Conservation (phyloP, 176 grass and related monocot genomes). For the Coix lacrymajobi region DNA sequence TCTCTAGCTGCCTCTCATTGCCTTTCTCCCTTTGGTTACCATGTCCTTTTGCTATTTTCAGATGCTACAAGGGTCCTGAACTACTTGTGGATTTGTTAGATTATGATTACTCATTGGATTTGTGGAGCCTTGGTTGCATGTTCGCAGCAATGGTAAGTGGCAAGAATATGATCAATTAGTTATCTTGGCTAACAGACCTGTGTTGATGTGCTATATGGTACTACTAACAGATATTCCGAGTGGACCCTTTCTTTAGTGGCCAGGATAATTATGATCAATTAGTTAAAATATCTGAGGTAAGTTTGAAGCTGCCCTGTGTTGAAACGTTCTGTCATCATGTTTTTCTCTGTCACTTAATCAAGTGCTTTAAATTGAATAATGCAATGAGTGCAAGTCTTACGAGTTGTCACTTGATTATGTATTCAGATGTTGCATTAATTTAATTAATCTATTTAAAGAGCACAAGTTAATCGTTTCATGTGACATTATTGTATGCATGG, state of each 20-base stretch:
- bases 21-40: not conserved
- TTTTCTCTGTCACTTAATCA: not conserved
- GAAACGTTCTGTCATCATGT: not conserved
- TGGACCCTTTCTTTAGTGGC: constrained; percentile 89
- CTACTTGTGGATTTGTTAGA: constrained; percentile 96
- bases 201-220: constrained; percentile 10
- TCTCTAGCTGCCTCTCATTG: not conserved
- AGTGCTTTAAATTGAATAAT: not conserved
- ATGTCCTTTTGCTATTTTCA: constrained; percentile 22
- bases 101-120: constrained; percentile 97
- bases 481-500: not conserved
- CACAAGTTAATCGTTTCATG: not conserved
- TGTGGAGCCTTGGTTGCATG: constrained; percentile 99
- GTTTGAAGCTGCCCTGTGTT: constrained; percentile 8
- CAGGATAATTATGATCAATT: constrained; percentile 95
- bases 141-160: constrained; percentile 87
- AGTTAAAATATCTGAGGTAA: constrained; percentile 92
- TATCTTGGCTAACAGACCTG: not conserved
- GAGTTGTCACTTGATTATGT: not conserved
- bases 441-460: not conserved
- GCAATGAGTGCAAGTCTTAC: not conserved
- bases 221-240: constrained; percentile 62
- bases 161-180: not conserved
- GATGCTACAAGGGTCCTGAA: constrained; percentile 85
- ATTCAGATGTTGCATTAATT: not conserved